Evolutionary conservation across 2,329 filamentous ascomycete genomes (phyloP).

Genomic region (Claviceps humidiphila): DNA sequence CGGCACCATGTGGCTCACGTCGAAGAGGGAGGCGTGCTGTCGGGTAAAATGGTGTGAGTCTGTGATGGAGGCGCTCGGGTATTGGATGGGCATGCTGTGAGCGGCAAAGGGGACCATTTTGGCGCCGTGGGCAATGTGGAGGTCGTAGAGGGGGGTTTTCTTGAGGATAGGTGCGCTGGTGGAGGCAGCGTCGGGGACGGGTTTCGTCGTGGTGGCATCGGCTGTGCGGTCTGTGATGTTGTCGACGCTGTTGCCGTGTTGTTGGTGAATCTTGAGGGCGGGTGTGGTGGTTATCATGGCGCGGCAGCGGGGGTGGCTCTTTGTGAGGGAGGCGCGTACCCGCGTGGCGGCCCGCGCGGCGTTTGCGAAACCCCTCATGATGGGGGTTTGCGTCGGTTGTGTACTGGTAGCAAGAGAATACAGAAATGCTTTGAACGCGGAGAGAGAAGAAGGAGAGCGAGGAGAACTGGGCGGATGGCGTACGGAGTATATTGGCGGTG

Average conservation of each 20-base stretch:
- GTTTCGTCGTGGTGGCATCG: slow-evolving; percentile 8
- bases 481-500: no score
- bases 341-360: slow-evolving; percentile 18
- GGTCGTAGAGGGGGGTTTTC: slow-evolving; percentile 64
- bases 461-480: no score
- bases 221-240: slow-evolving; percentile 3
- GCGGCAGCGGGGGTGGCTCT: neutral
- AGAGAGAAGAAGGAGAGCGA: no score
- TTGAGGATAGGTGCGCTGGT: neutral
- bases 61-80: slow-evolving; percentile 60
- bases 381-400: neutral
- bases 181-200: neutral
- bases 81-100: slow-evolving; percentile 87
- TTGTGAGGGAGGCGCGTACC: slow-evolving; percentile 8
- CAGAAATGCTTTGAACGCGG: no score
- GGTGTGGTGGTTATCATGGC: no score
- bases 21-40: slow-evolving; percentile 78
- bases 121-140: slow-evolving; percentile 64
- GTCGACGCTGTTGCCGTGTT: slow-evolving; percentile 6
- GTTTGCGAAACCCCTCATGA: slow-evolving; percentile 20
- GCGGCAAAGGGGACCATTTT: slow-evolving; percentile 98
- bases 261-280: no score
- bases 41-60: slow-evolving; percentile 88
- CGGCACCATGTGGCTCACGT: slow-evolving; percentile 95
- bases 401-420: neutral